These are phyloP conservation scores for Fusarium sp. DNA, from an alignment of 2,329 filamentous ascomycete species.

Conservation along the genomic window DNA sequence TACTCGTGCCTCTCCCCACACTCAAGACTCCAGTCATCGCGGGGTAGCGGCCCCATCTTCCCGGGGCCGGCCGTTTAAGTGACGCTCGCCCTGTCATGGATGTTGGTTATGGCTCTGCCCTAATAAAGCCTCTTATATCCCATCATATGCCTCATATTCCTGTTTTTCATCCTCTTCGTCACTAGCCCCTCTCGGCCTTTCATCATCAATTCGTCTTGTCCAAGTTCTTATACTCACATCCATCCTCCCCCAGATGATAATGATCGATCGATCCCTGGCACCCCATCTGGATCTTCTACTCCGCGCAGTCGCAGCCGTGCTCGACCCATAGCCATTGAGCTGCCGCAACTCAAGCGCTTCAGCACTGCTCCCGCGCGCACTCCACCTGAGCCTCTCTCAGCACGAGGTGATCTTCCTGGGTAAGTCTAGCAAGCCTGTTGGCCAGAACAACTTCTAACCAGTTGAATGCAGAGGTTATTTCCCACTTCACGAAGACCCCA, in stretches of 20 bases:
- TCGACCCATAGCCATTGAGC: conserved; percentile 66
- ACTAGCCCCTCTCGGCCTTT: conserved; percentile 11
- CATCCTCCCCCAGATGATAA: conserved; percentile 30
- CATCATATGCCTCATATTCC: conserved; percentile 30
- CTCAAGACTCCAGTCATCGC: conserved; percentile 35
- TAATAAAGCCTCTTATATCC: conserved; percentile 29
- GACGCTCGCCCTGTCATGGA: conserved; percentile 29
- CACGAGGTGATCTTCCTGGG: conserved; percentile 69
- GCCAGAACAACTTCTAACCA: not conserved
- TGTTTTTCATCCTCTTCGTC: conserved; percentile 30
- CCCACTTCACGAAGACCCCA: conserved; percentile 68
- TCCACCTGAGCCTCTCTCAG: conserved; percentile 64
- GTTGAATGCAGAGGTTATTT: conserved; percentile 66
- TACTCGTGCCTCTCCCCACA: conserved; percentile 36
- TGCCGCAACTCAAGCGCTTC: conserved; percentile 57
- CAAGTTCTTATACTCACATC: conserved; percentile 19
- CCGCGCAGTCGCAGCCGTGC: conserved; percentile 46
- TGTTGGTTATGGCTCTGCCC: conserved; percentile 16
- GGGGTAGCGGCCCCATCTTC: conserved; percentile 42
- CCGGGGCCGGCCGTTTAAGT: conserved; percentile 37
- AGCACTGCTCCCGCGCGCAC: conserved; percentile 56
- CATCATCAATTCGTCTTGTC: not conserved
- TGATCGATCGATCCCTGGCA: conserved; percentile 22
- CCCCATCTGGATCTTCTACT: conserved; percentile 37
- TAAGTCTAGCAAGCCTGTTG: conserved; percentile 49